Conservation (phyloP, 805 yeast species). For the Isabelozyma heimii region DNA sequence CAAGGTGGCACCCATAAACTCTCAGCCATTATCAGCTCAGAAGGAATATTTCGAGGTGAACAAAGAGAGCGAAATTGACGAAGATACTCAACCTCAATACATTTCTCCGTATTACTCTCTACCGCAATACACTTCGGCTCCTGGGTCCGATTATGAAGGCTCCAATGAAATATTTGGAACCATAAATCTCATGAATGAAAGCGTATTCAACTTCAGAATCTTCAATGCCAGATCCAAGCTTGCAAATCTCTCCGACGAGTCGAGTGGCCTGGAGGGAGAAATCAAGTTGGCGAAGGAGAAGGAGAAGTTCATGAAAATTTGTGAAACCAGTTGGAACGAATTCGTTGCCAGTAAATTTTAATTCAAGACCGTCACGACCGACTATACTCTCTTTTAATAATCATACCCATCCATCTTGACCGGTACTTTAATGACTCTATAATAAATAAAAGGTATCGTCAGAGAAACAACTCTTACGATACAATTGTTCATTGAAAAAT, state of each 20-base stretch:
- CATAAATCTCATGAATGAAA: slow-evolving; percentile 34
- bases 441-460: too few relatives aligned
- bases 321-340: slow-evolving; percentile 45
- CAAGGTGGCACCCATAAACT: slow-evolving; percentile 46
- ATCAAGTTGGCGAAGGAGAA: slow-evolving; percentile 20
- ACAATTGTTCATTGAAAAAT: too few relatives aligned
- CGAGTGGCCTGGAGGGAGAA: not conserved
- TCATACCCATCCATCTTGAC: too few relatives aligned
- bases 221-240: slow-evolving; percentile 12
- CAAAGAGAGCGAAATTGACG: slow-evolving; percentile 7
- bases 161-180: slow-evolving; percentile 31
- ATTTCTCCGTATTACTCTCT: not conserved
- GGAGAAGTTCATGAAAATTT: slow-evolving; percentile 39
- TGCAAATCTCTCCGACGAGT: not conserved
- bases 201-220: slow-evolving; percentile 32
- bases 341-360: slow-evolving; percentile 14
- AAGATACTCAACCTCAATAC: not conserved
- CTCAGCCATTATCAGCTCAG: slow-evolving; percentile 54
- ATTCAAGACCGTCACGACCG: too few relatives aligned
- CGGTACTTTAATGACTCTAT: too few relatives aligned
- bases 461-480: too few relatives aligned
- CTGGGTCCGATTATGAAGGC: not conserved
- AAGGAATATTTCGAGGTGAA: slow-evolving; percentile 31
- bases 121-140: not conserved
- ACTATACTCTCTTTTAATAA: too few relatives aligned